Evolutionary conservation across 2,329 filamentous ascomycete genomes (phyloP), one percentile per base, ranked within the genome.

Genomic region (Bretziella fagacearum): DNA sequence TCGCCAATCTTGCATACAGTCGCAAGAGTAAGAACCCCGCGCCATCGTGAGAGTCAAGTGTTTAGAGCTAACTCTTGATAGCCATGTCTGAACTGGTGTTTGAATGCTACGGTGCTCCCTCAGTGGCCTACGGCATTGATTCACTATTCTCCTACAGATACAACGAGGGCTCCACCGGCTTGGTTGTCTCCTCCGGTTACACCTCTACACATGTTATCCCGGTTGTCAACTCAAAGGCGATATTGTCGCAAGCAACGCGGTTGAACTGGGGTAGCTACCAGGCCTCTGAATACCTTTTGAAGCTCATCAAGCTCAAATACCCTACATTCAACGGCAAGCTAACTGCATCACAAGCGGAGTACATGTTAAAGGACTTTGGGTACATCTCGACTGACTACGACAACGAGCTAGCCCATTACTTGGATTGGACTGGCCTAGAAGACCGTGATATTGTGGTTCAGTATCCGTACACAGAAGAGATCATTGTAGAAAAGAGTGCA

Each of bases 61-160:
- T 26, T n/a, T 17, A n/a, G 8, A 8, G 35, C 13, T 10, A 23
- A 10, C n/a, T n/a, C 22, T 20, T 7, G 8, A 46, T 54, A 93
- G 85, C 84, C 55, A 96, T 96, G 89, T 93, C 84, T 36, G 91
- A 98, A 59, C 89, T 96, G 47, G 68, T 98, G 8, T 98, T 96
- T 60, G 91, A 98, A 63, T 93, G 86, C 63, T 98, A 98, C 62
- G 76, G 77, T 51, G 87, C 84, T 8, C 89, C 91, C 0, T 89
- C 84, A 1, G 72, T 95, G 22, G 83, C 87, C 15, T 95, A 91
- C 63, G 91, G 91, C 44, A 87, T 98, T 64, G 91, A 98, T 62
- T 93, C 87, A 8, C 74, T 98, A 26, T 98, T 98, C 65, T 93
- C 89, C 17, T 98, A 94, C 66, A 73, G 80, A 52, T 83, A 94